Conservation (phyloP, 2,329 filamentous ascomycete species). For the Ophiostoma triangulosporum region DNA sequence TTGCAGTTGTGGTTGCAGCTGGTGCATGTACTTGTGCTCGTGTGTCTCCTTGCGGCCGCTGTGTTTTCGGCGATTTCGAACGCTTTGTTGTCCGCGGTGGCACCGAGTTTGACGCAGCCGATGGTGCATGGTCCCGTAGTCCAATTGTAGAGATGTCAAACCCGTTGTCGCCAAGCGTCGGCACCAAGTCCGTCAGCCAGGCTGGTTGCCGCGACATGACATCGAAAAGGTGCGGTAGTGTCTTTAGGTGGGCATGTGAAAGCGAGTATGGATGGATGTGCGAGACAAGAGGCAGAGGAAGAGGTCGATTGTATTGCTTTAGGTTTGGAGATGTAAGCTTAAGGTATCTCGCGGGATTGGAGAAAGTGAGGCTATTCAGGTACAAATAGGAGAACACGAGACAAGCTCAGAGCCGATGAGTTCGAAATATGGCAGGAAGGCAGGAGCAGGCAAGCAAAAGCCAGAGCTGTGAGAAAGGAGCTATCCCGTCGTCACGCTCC, state of each 20-base stretch:
- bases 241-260: background rate
- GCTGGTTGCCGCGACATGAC: slow-evolving; percentile 9
- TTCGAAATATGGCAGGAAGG: background rate
- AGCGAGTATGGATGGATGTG: background rate
- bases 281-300: background rate
- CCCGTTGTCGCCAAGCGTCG: background rate
- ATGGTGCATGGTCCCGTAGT: background rate
- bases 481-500: background rate
- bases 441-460: background rate
- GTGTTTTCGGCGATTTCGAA: background rate
- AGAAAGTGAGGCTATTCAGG: background rate
- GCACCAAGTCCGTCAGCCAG: slow-evolving; percentile 1
- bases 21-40: background rate
- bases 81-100: background rate
- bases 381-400: background rate
- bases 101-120: background rate
- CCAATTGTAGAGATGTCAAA: background rate
- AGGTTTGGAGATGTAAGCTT: background rate
- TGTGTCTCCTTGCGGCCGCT: background rate
- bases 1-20: background rate
- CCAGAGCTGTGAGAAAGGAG: background rate
- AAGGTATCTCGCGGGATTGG: background rate
- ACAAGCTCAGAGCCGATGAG: background rate
- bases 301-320: background rate
- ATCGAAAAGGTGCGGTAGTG: background rate